phyloP scores from a whole-genome alignment of 768 basidiomycete species.

The Macrocybe gigantea region DNA sequence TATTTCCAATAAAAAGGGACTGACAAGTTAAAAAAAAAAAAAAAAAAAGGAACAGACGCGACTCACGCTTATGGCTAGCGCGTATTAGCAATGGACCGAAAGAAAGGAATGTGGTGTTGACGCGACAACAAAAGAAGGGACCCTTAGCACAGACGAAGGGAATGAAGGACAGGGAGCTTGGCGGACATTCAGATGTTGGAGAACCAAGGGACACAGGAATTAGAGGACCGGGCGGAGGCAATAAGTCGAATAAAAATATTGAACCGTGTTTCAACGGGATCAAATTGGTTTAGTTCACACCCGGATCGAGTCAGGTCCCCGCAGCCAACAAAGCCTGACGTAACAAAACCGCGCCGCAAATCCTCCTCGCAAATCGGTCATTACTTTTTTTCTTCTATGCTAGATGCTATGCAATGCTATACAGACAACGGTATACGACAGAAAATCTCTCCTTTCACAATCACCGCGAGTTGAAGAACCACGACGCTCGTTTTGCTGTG shows the following conservation, averaged over 20 bases:
- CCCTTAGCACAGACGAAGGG: slow-evolving; percentile 1
- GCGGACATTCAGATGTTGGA: slow-evolving; percentile 4
- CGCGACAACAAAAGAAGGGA: slow-evolving; percentile 1
- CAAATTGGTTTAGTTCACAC: slow-evolving; percentile 24
- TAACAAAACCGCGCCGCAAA: neutral
- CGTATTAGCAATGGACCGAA: neutral
- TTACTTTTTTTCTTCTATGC: slow-evolving; percentile 7
- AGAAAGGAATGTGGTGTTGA: slow-evolving; percentile 6
- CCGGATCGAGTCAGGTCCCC: slow-evolving; percentile 29
- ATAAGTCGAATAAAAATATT: slow-evolving; percentile 24
- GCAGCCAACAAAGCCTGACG: slow-evolving; percentile 4
- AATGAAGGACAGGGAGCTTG: neutral
- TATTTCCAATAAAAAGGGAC: too few species aligned
- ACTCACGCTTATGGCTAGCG: slow-evolving; percentile 16
- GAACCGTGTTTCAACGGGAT: slow-evolving; percentile 34
- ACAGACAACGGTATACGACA: slow-evolving; percentile 8
- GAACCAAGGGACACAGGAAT: slow-evolving; percentile 13
- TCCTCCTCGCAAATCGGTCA: neutral
- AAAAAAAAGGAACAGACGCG: slow-evolving; percentile 21
- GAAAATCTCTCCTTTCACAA: slow-evolving; percentile 7
- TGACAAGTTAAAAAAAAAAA: slow-evolving; percentile 10
- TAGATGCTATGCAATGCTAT: slow-evolving; percentile 16
- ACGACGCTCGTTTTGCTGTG: slow-evolving; percentile 84
- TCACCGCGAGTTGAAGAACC: slow-evolving; percentile 88
- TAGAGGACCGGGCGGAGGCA: slow-evolving; percentile 22